These are phyloP conservation scores for Alopecurus myosuroides DNA, from an alignment of 176 grass and related monocot genomes.

Conservation along the genomic window DNA sequence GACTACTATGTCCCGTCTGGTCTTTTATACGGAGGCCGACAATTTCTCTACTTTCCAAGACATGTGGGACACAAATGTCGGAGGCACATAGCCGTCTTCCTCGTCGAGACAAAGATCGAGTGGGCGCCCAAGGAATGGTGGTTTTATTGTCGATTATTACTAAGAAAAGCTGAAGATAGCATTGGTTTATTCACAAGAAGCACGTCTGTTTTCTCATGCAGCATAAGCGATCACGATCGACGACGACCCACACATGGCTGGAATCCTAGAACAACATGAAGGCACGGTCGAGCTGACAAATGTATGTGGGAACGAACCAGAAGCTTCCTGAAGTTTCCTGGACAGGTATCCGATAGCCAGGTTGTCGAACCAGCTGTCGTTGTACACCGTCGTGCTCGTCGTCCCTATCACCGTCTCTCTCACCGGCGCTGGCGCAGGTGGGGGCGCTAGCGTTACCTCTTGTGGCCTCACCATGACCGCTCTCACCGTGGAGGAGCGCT, in stretches of 20 bases:
- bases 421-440: not conserved
- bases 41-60: not conserved
- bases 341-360: conserved; percentile 80
- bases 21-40: not conserved
- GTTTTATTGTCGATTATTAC: not conserved
- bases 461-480: conserved; percentile 36
- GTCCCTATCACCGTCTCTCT: not conserved
- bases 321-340: conserved; percentile 53
- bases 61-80: not conserved
- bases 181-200: not conserved
- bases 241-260: not conserved
- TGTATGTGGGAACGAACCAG: conserved; percentile 31
- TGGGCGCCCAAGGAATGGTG: not conserved
- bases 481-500: not conserved
- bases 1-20: not conserved
- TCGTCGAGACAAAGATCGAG: not conserved
- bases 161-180: not conserved
- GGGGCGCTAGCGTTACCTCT: not conserved
- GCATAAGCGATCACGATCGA: not conserved
- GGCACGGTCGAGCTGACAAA: not conserved
- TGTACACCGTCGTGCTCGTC: conserved; percentile 28
- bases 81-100: not conserved
- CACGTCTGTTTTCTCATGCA: not conserved
- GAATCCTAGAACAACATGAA: not conserved
- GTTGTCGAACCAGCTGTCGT: conserved; percentile 80